Evolutionary conservation across 306 rosid species (phyloP).

Genomic region (Hippophae rhamnoides): DNA sequence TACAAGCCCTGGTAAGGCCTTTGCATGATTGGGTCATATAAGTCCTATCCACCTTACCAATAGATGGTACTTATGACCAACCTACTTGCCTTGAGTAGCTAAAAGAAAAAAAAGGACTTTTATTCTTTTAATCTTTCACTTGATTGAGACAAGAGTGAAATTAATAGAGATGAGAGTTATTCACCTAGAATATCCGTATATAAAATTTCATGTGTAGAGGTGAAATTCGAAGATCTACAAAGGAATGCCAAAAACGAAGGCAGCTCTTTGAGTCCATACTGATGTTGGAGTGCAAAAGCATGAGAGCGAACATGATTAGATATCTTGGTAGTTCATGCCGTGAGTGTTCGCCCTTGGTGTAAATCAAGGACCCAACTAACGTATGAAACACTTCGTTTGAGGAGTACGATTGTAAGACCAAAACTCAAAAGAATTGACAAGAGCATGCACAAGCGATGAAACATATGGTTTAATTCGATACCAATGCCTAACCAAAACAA

Average conservation of each 20-base stretch:
- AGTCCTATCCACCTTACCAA: too few species aligned
- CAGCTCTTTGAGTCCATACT: neutral
- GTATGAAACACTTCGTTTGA: too few species aligned
- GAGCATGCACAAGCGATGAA: neutral
- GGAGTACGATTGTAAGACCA: too few species aligned
- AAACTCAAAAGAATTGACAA: neutral
- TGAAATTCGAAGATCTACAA: neutral
- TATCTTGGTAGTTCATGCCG: neutral
- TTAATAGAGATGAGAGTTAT: too few species aligned
- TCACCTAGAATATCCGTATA: too few species aligned
- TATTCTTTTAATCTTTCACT: too few species aligned
- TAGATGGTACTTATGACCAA: too few species aligned
- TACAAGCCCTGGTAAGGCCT: too few species aligned
- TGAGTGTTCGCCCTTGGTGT: neutral
- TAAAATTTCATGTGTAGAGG: neutral
- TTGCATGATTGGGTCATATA: too few species aligned
- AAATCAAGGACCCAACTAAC: too few species aligned
- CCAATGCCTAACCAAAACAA: neutral
- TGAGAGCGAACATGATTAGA: neutral
- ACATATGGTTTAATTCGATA: constrained; percentile 2
- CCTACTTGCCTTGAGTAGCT: too few species aligned
- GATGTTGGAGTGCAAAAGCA: neutral
- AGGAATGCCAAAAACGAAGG: neutral
- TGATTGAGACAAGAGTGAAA: neutral
- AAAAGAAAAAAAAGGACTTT: too few species aligned